Conservation (phyloP, 1,284 basidiomycete genomes). For the Rhodotorula sp. region DNA sequence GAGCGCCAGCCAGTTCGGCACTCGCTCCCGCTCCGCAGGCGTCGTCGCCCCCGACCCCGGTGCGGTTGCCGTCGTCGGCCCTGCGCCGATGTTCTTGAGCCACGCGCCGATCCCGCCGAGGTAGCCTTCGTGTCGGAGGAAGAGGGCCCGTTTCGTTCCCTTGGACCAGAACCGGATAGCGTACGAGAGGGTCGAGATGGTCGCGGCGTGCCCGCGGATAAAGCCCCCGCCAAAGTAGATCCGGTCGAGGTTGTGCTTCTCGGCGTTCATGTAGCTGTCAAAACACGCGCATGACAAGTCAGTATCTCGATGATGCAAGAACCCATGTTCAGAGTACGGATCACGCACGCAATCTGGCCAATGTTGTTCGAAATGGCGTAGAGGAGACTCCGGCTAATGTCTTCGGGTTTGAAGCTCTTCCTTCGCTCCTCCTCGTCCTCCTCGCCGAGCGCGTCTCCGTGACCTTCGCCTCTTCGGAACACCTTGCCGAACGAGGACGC, state of each 20-base stretch:
- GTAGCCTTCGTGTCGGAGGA: conserved; percentile 97
- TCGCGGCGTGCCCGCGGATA: conserved; percentile 96
- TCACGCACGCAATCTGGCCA: conserved; percentile 95
- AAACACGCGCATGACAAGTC: neutral
- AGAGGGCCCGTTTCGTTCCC: conserved; percentile 93
- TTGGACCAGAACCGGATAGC: conserved; percentile 99
- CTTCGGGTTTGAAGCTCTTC: conserved; percentile 78
- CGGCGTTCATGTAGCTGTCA: conserved; percentile 94
- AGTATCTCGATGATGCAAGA: neutral
- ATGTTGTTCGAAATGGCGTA: conserved; percentile 99
- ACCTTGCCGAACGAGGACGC: conserved; percentile 99
- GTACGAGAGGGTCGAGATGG: conserved; percentile 95
- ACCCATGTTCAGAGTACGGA: neutral
- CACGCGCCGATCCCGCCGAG: conserved; percentile 92
- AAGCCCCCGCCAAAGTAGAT: conserved; percentile 99
- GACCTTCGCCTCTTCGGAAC: conserved; percentile 71
- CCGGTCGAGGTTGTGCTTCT: conserved; percentile 94
- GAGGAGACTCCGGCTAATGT: conserved; percentile 68
- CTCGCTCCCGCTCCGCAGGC: neutral
- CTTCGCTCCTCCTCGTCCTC: conserved; percentile 51
- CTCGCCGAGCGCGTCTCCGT: neutral
- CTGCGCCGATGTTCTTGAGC: conserved; percentile 77
- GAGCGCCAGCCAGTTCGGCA: neutral
- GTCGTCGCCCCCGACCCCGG: too few relatives aligned
- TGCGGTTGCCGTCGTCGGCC: neutral